Conservation (phyloP, 768 basidiomycete genomes). For the Tremella fuciformis region DNA sequence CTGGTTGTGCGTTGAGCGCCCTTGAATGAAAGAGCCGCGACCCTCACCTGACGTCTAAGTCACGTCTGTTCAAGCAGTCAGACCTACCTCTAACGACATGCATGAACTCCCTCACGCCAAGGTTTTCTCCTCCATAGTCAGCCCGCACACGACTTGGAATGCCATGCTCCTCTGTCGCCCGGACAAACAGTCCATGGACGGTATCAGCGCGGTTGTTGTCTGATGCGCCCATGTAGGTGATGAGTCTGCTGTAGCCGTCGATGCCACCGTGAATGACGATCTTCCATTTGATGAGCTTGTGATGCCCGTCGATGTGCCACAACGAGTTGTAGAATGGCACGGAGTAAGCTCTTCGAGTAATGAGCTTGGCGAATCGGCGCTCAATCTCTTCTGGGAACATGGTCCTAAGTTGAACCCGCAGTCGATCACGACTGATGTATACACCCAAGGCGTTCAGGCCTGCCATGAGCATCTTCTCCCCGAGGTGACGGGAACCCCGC, state of each 20-base stretch:
- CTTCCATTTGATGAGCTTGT: too few relatives aligned
- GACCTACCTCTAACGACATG: constrained; percentile 12
- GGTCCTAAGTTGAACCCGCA: neutral
- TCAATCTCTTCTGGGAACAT: too few relatives aligned
- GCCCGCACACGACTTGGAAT: constrained; percentile 16
- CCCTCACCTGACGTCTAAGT: neutral
- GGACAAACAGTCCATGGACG: constrained; percentile 48
- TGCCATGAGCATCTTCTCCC: neutral
- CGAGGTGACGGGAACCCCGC: constrained; percentile 1
- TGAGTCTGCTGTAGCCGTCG: constrained; percentile 54
- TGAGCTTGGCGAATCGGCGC: too few relatives aligned
- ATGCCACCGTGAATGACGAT: constrained; percentile 56
- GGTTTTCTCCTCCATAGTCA: constrained; percentile 20
- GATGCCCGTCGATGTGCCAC: constrained; percentile 54
- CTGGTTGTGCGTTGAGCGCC: constrained; percentile 4
- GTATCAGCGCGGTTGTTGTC: constrained; percentile 54
- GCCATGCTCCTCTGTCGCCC: constrained; percentile 19
- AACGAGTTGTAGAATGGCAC: constrained; percentile 54
- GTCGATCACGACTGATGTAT: neutral
- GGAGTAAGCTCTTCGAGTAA: constrained; percentile 32
- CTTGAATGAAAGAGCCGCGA: constrained; percentile 10
- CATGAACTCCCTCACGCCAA: constrained; percentile 8
- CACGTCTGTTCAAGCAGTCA: neutral
- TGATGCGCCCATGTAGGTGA: constrained; percentile 52
- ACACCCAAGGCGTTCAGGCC: neutral